These are phyloP conservation scores for Sugiyamaella neomexicana DNA, from an alignment of 1,139 yeast species.

Conservation along the genomic window DNA sequence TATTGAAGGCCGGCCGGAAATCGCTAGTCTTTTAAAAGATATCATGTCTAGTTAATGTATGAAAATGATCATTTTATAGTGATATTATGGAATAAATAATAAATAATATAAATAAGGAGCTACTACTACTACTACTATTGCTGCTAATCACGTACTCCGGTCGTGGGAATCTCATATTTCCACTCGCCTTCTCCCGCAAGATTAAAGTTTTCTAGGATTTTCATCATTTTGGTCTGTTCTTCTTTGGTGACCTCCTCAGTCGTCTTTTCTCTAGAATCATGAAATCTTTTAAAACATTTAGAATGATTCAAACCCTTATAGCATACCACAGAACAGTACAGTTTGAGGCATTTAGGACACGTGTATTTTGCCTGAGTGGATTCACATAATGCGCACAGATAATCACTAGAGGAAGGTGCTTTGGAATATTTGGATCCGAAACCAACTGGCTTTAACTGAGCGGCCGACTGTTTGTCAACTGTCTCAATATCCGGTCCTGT, in stretches of 20 bases:
- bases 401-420: constrained; percentile 15
- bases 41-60: constrained; percentile 21
- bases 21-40: constrained; percentile 20
- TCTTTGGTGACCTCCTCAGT: constrained; percentile 18
- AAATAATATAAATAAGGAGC: not conserved
- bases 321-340: constrained; percentile 31
- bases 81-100: constrained; percentile 1
- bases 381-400: constrained; percentile 24
- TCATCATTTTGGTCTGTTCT: constrained; percentile 21
- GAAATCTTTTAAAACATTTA: constrained; percentile 28
- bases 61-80: not conserved
- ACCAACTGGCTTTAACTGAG: constrained; percentile 10
- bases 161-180: too few species aligned
- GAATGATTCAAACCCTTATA: constrained; percentile 28
- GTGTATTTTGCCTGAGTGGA: constrained; percentile 24
- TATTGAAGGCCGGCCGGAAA: constrained; percentile 17
- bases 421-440: constrained; percentile 6
- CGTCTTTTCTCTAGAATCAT: constrained; percentile 19
- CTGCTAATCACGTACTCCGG: too few species aligned
- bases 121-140: too few species aligned
- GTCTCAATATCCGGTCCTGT: not conserved
- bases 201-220: constrained; percentile 24
- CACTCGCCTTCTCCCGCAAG: constrained; percentile 24
- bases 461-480: not conserved
- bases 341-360: constrained; percentile 31